Evolutionary conservation across 176 grass and related monocot genomes (phyloP), one percentile per base, ranked within the genome.

Genomic region (Juncus effusus): DNA sequence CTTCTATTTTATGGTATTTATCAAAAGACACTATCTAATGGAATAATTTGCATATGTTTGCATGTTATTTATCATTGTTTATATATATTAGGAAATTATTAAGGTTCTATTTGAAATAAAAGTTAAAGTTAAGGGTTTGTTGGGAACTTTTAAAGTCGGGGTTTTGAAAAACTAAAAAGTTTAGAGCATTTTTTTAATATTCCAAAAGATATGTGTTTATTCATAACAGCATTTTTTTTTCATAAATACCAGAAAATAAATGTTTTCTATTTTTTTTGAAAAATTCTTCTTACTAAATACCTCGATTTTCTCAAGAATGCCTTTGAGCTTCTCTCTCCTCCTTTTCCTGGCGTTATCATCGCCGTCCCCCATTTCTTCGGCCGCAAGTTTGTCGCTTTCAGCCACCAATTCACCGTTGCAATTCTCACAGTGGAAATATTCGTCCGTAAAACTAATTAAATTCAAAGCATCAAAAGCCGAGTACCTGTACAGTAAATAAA

Each of bases 351-450:
- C 82, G 56, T 88, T 99, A 63, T 99, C 88, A 78, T 99, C 94
- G 10, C 94, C 94, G 73, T 99, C 94, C 58, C 94, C 94, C 82
- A 89, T 86, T 92, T 97, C 88, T 71, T 97, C 94, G 72, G 94
- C 84, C 73, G 94, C 88, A 74, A 99, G 94, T 54, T 99, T 99
- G 64, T 99, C 94, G 77, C 94, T 99, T 73, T 99, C 88, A 13
- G 88, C 88, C 79, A 97, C 77, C 67, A 99, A 82, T 78, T 99
- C 88, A 15, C 82, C 80, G 2, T 93, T 91, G 83, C 94, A 99
- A 75, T 76, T 93, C 84, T 99, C 94, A 77, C 94, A 99, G 57
- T 93, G 94, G 73, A 99, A 99, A 45, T 81, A 83, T 38, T 93
- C 94, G 9, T 89, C 94, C 0, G 56, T 82, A 71, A 75, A 84